Evolutionary conservation across 139 green algal species (phyloP).

Genomic region (Eudorina sp.): DNA sequence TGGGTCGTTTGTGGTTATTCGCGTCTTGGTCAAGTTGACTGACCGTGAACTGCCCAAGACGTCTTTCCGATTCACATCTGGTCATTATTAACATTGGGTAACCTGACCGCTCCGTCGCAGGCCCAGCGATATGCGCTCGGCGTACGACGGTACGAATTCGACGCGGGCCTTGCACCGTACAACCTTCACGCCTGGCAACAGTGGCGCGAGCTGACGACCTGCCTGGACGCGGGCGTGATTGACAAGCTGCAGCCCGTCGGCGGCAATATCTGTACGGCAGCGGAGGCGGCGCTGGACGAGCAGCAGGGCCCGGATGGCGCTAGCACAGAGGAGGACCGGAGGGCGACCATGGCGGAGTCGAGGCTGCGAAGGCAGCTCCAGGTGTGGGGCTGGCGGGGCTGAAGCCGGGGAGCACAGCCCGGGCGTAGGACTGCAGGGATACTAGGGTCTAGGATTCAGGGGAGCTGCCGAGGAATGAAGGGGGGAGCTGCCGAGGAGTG

Average conservation of each 20-base stretch:
- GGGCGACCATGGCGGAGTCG: not conserved
- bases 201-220: constrained; percentile 72
- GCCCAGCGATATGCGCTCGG: constrained; percentile 66
- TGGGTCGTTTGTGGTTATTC: no score
- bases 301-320: not conserved
- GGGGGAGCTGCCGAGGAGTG: no score
- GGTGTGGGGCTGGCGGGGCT: not conserved
- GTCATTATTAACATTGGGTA: not conserved
- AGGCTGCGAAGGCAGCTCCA: constrained; percentile 24
- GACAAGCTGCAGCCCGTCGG: constrained; percentile 66
- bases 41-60: no score
- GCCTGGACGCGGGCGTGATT: constrained; percentile 65
- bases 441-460: no score
- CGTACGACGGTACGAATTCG: constrained; percentile 84
- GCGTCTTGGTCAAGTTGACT: no score
- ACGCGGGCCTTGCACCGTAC: constrained; percentile 83
- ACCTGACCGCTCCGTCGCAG: constrained; percentile 43
- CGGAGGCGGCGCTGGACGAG: constrained; percentile 2
- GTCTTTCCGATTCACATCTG: no score
- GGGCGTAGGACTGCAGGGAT: not conserved
- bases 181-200: constrained; percentile 67
- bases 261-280: constrained; percentile 11
- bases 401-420: not conserved
- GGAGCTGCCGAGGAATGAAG: no score
- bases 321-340: not conserved